These are phyloP conservation scores for Xanthoconium purpureum DNA, from an alignment of 768 basidiomycete genomes.

Conservation along the genomic window DNA sequence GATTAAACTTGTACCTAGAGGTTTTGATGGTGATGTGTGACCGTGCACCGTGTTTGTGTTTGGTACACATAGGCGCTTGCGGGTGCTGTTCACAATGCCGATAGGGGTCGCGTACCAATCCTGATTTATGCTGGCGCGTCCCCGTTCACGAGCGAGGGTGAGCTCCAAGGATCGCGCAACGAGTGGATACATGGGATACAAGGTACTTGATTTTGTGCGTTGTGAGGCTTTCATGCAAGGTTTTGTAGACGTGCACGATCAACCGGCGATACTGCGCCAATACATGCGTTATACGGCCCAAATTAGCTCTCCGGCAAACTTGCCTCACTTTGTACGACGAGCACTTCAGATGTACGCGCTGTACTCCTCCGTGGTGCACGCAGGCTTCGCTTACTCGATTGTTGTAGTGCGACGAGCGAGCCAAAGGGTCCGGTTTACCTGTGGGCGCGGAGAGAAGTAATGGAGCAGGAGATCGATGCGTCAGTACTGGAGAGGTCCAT, in stretches of 20 bases:
- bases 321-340: conserved; percentile 50
- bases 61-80: conserved; percentile 50
- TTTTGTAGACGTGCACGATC: conserved; percentile 62
- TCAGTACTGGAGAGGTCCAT: conserved; percentile 31
- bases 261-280: conserved; percentile 65
- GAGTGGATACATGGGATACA: conserved; percentile 76
- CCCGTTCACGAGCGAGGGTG: conserved; percentile 53
- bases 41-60: too few relatives aligned
- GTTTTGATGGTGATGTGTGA: too few relatives aligned
- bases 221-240: not conserved
- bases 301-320: conserved; percentile 51
- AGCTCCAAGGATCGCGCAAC: conserved; percentile 61
- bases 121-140: conserved; percentile 73
- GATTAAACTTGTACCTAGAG: too few relatives aligned
- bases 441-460: conserved; percentile 68
- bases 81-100: conserved; percentile 71
- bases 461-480: conserved; percentile 58
- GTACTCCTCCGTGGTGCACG: not conserved
- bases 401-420: conserved; percentile 56
- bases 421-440: conserved; percentile 74
- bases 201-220: conserved; percentile 35
- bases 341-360: conserved; percentile 58
- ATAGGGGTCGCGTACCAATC: conserved; percentile 57
- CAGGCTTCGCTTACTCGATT: not conserved
- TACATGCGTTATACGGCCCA: conserved; percentile 71